Percentiles rank a stretch among this genome's conserved stretches.
These are phyloP conservation scores for Colletotrichum aenigma DNA, from an alignment of 2,329 filamentous ascomycete species.

Conservation along the genomic window DNA sequence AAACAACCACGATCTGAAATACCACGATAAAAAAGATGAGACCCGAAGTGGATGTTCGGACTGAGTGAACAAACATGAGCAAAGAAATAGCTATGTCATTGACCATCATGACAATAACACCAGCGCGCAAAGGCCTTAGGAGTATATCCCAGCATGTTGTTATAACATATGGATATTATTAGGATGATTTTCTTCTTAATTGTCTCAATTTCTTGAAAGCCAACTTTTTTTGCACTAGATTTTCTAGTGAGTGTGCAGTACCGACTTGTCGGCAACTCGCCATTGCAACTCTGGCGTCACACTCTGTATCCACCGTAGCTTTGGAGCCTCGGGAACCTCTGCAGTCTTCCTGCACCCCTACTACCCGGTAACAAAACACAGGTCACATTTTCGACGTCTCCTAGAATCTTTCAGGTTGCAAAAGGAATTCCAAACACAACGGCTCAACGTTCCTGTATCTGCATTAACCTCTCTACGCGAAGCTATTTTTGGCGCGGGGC, in stretches of 20 bases:
- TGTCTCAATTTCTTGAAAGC: neutral
- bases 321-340: neutral
- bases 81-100: neutral
- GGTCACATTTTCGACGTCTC: neutral
- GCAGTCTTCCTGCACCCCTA: neutral
- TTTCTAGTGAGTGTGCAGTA: neutral
- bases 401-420: neutral
- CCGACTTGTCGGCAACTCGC: neutral
- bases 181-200: neutral
- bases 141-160: neutral
- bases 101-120: neutral
- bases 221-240: neutral
- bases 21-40: neutral
- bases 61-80: neutral
- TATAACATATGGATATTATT: neutral
- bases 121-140: neutral
- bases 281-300: neutral
- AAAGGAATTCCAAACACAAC: neutral
- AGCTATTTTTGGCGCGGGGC: neutral
- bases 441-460: neutral
- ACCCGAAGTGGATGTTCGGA: neutral
- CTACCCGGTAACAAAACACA: neutral
- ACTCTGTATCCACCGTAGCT: neutral
- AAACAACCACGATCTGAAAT: neutral
- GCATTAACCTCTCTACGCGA: neutral